phyloP scores from a whole-genome alignment of 352 stramenopile genomes.

The Phytophthora colocasiae region DNA sequence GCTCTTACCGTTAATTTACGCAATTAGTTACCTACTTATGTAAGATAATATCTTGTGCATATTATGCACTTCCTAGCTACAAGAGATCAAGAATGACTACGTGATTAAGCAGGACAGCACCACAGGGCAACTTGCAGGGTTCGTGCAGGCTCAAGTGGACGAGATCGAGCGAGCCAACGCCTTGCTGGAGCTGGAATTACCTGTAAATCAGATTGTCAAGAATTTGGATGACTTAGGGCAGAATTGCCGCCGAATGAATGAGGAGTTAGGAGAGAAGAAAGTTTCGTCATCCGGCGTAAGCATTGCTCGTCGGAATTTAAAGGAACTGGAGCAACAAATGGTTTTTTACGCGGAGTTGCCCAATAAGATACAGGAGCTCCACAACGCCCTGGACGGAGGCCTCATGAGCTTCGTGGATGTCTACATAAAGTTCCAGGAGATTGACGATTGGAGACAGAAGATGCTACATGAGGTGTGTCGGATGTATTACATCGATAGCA shows the following conservation, averaged over 20 bases:
- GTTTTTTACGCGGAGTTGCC: conserved; percentile 85
- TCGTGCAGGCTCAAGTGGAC: conserved; percentile 81
- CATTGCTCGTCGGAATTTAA: conserved; percentile 81
- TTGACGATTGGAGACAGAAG: conserved; percentile 86
- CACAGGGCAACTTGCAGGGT: conserved; percentile 73
- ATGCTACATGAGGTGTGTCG: conserved; percentile 76
- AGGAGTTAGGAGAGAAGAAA: conserved; percentile 85
- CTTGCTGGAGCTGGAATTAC: conserved; percentile 75
- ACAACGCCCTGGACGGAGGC: conserved; percentile 55
- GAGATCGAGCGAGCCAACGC: conserved; percentile 84
- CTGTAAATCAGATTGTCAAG: conserved; percentile 65
- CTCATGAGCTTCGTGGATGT: conserved; percentile 63
- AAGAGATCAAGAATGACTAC: conserved; percentile 89
- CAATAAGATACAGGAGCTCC: conserved; percentile 60
- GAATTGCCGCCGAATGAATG: conserved; percentile 83
- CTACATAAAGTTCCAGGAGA: conserved; percentile 74
- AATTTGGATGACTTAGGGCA: conserved; percentile 64
- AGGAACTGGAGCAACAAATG: conserved; percentile 84
- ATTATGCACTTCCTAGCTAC: conserved; percentile 46
- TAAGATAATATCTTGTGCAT: too few relatives aligned
- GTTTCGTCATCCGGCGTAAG: conserved; percentile 75
- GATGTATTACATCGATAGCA: background rate
- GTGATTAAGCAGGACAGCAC: conserved; percentile 74
- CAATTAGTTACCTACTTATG: background rate
- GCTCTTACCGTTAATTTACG: background rate